Conservation (phyloP, 345 rosid species). For the Hypericum perforatum region DNA sequence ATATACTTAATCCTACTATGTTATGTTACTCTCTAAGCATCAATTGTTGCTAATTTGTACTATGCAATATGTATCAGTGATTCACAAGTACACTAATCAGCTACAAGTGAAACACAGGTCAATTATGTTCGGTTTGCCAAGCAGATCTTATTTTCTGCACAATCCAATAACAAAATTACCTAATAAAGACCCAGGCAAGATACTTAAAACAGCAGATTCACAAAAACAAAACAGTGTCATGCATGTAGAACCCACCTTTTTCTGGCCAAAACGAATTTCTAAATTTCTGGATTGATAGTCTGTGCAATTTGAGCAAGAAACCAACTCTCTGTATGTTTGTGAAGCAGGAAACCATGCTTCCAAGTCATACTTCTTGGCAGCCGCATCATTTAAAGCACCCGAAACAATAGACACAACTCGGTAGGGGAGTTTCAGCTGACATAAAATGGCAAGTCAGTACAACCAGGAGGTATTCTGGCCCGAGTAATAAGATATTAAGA, state of each 20-base stretch:
- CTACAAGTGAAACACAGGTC: no score
- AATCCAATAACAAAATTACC: constrained; percentile 5
- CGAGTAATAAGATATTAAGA: no score
- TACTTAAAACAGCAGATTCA: no score
- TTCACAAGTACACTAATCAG: no score
- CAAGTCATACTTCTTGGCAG: constrained; percentile 91
- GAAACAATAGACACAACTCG: constrained; percentile 79
- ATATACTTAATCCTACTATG: no score
- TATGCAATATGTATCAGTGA: no score
- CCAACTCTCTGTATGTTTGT: constrained; percentile 75
- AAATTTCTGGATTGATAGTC: constrained; percentile 82
- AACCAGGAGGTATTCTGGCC: no score
- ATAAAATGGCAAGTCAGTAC: neutral
- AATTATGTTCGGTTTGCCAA: neutral
- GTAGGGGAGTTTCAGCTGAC: constrained; percentile 78
- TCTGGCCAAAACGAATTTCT: constrained; percentile 88
- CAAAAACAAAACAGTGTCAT: no score
- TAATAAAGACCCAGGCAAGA: neutral
- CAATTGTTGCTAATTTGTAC: no score
- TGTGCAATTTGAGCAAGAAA: constrained; percentile 87
- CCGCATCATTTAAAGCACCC: constrained; percentile 87
- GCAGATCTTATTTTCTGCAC: neutral
- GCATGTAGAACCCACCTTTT: constrained; percentile 40
- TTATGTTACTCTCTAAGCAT: no score
- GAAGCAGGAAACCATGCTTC: constrained; percentile 98